Conservation (phyloP, 306 rosid genomes). For the Rubus parviflorus region DNA sequence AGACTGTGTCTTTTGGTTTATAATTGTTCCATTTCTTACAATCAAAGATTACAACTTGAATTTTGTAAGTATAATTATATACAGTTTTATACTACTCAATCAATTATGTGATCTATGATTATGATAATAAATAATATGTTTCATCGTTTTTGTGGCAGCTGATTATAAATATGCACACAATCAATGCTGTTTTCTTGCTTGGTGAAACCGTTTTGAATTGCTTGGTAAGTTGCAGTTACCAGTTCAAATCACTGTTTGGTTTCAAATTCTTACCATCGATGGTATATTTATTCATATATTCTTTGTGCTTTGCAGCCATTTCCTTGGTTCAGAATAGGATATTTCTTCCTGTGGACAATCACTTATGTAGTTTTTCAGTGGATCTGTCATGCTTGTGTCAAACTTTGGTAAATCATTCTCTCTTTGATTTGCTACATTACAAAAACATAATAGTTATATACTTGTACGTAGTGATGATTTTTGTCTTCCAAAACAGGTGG, state of each 20-base stretch:
- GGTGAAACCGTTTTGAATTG: slow-evolving; percentile 82
- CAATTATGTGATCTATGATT: neutral
- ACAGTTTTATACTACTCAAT: neutral
- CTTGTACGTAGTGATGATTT: neutral
- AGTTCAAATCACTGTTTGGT: neutral
- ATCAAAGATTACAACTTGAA: slow-evolving; percentile 73
- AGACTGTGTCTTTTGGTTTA: slow-evolving; percentile 90
- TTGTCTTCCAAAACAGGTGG: slow-evolving; percentile 68
- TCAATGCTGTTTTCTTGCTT: slow-evolving; percentile 88
- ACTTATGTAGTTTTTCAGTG: slow-evolving; percentile 78
- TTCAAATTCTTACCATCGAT: slow-evolving; percentile 13
- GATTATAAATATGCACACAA: slow-evolving; percentile 69
- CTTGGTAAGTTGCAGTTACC: slow-evolving; percentile 50
- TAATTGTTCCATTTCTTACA: slow-evolving; percentile 78
- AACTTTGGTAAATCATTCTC: slow-evolving; percentile 58
- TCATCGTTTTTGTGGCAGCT: slow-evolving; percentile 49
- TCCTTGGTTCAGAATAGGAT: slow-evolving; percentile 96
- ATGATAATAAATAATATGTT: slow-evolving; percentile 17
- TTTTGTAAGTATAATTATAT: slow-evolving; percentile 55
- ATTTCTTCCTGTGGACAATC: slow-evolving; percentile 86
- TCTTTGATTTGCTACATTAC: neutral
- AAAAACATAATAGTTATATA: neutral
- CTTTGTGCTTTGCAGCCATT: slow-evolving; percentile 55
- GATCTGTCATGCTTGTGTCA: slow-evolving; percentile 75
- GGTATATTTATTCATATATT: neutral